These are phyloP conservation scores for Paraleonurus japonicus DNA, from an alignment of 257 asterid species.

Conservation along the genomic window DNA sequence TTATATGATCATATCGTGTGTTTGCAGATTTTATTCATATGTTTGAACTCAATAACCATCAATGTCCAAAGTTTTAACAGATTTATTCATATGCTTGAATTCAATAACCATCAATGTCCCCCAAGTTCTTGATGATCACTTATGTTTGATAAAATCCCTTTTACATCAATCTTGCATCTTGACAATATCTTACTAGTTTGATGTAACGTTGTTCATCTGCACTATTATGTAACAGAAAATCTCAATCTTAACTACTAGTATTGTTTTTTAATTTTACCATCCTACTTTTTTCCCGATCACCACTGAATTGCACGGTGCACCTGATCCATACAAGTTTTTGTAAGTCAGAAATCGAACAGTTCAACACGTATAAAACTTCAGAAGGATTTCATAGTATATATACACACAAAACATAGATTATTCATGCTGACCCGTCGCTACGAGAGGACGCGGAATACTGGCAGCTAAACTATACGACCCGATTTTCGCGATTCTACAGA, in stretches of 20 bases:
- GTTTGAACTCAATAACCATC: not conserved
- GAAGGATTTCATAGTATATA: constrained; percentile 30
- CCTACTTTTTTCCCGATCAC: no score
- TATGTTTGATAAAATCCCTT: not conserved
- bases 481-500: constrained; percentile 8
- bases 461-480: constrained; percentile 33
- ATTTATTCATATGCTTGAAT: no score
- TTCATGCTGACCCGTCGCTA: constrained; percentile 71
- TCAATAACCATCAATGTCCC: not conserved
- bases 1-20: constrained; percentile 14
- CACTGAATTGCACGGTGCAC: no score
- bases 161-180: not conserved
- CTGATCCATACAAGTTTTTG: no score
- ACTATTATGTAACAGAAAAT: not conserved
- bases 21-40: no score
- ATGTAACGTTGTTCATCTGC: not conserved
- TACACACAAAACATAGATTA: constrained; percentile 34
- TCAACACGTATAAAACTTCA: constrained; percentile 7
- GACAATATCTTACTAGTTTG: not conserved
- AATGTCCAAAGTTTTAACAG: not conserved
- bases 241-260: not conserved
- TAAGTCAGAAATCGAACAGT: not conserved
- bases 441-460: constrained; percentile 61
- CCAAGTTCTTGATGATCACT: not conserved
- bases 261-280: no score